Base-by-base conservation (phyloP, 106 monocot genomes). In the Phalaenopsis equestris region DNA sequence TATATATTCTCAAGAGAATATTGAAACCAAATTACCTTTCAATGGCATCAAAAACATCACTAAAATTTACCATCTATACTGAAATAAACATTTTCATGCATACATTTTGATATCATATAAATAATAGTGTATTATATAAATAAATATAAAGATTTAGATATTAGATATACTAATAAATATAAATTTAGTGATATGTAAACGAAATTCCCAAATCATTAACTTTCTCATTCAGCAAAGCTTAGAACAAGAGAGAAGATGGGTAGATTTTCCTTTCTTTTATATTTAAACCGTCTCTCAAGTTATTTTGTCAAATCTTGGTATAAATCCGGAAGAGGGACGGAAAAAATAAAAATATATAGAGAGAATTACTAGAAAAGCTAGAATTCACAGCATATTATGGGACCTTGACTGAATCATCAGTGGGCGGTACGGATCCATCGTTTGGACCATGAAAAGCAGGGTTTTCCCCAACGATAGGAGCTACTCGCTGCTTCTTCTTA, bases 331-430 rank as follows among this genome's bases (percentile, higher is more conserved):
- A 19, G 4, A 64, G 73, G 1, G 55, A 55, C 19, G n/a, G 42
- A n/a, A 23, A 43, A 14, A 65, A 65, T 15, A 64, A 46, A 21
- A 41, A 72, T 21, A 52, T 55, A 16, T n/a, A 19, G 16, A 78
- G 37, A 70, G 30, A 43, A 74, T 8, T 17, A 18, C 41, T 18
- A n/a, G 36, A 12, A 42, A 72, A 18, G 11, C 30, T 43, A 14
- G 42, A 57, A 52, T 79, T 17, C 38, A 75, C 6, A 70, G 24
- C 12, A 42, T 15, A 15, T 1, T 21, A 70, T 23, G 15, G 3
- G 8, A 84, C 86, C 88, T 90, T 94, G 79, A 89, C 84, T 19
- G 88, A 82, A 14, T 83, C 45, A 83, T 86, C 73, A 7, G 82
- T 45, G 4, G 67, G 17, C 23, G 56, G 21, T 7, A 16, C n/a